phyloP scores from a whole-genome alignment of 768 basidiomycete genomes.

The Mycena amicta region DNA sequence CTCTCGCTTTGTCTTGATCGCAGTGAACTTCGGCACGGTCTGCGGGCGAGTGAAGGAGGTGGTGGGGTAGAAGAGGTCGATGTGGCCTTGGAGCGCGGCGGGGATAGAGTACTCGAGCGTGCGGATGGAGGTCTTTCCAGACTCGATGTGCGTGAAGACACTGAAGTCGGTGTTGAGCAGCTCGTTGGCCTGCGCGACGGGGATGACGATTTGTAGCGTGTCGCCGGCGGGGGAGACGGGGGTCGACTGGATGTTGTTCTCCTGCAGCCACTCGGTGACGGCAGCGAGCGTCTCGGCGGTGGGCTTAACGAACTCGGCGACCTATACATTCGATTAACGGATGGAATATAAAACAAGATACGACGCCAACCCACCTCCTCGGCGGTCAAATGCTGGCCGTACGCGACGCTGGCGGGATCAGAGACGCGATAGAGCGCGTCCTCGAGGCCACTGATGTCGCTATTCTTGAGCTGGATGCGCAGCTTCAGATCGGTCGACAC shows the following conservation, averaged over 20 bases:
- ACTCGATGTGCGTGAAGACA: slow-evolving; percentile 12
- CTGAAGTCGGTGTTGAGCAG: slow-evolving; percentile 23
- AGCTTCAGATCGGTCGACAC: slow-evolving; percentile 29
- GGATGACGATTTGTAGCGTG: slow-evolving; percentile 21
- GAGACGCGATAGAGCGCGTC: slow-evolving; percentile 34
- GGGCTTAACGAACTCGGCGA: slow-evolving; percentile 41
- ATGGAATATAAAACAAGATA: background rate
- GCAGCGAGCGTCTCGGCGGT: slow-evolving; percentile 33
- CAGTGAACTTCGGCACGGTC: background rate
- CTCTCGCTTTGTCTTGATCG: background rate
- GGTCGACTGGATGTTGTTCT: slow-evolving; percentile 32
- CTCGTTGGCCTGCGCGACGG: slow-evolving; percentile 26
- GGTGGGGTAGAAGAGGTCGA: slow-evolving; percentile 27
- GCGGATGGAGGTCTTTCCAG: slow-evolving; percentile 17
- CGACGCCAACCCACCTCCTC: slow-evolving; percentile 29
- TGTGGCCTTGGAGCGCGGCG: slow-evolving; percentile 16
- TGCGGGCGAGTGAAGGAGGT: slow-evolving; percentile 18
- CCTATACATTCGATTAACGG: too few species aligned
- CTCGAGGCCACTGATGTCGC: slow-evolving; percentile 16
- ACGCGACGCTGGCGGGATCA: slow-evolving; percentile 31
- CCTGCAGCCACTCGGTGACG: slow-evolving; percentile 38
- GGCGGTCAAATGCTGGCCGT: slow-evolving; percentile 35
- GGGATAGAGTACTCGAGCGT: slow-evolving; percentile 29
- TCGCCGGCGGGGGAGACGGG: slow-evolving; percentile 25
- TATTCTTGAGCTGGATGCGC: slow-evolving; percentile 34